These are phyloP conservation scores for Harrya chromipes DNA, from an alignment of 768 basidiomycete species.

Conservation along the genomic window DNA sequence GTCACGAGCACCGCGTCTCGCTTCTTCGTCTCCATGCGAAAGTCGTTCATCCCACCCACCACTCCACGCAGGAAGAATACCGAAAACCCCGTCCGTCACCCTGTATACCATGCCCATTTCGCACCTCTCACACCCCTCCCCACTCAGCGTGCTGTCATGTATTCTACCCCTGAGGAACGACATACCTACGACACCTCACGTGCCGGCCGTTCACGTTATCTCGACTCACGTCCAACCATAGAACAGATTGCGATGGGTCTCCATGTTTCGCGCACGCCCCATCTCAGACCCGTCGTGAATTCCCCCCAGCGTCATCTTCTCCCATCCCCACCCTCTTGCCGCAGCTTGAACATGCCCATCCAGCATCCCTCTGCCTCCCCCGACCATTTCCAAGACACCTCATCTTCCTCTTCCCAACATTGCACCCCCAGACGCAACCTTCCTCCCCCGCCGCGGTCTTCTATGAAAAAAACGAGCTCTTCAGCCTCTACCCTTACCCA, in stretches of 20 bases:
- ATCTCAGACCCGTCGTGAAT: slow-evolving; percentile 44
- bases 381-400: slow-evolving; percentile 24
- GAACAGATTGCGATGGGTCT: slow-evolving; percentile 82
- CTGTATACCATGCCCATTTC: not conserved
- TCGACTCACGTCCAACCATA: slow-evolving; percentile 56
- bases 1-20: slow-evolving; percentile 26
- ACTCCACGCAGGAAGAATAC: slow-evolving; percentile 20
- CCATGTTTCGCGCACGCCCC: slow-evolving; percentile 73
- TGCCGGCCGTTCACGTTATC: slow-evolving; percentile 36
- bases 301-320: slow-evolving; percentile 20
- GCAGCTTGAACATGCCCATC: slow-evolving; percentile 24
- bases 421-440: slow-evolving; percentile 30
- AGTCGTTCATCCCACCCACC: slow-evolving; percentile 21
- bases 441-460: slow-evolving; percentile 58
- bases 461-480: slow-evolving; percentile 53
- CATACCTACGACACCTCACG: slow-evolving; percentile 30
- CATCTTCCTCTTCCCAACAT: slow-evolving; percentile 21
- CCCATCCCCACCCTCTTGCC: slow-evolving; percentile 15
- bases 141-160: slow-evolving; percentile 35
- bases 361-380: slow-evolving; percentile 19
- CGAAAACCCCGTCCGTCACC: slow-evolving; percentile 17
- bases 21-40: slow-evolving; percentile 31
- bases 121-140: slow-evolving; percentile 7
- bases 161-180: slow-evolving; percentile 43
- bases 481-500: slow-evolving; percentile 23